Base-by-base conservation (phyloP, 345 rosid genomes). In the Angophora floribunda region DNA sequence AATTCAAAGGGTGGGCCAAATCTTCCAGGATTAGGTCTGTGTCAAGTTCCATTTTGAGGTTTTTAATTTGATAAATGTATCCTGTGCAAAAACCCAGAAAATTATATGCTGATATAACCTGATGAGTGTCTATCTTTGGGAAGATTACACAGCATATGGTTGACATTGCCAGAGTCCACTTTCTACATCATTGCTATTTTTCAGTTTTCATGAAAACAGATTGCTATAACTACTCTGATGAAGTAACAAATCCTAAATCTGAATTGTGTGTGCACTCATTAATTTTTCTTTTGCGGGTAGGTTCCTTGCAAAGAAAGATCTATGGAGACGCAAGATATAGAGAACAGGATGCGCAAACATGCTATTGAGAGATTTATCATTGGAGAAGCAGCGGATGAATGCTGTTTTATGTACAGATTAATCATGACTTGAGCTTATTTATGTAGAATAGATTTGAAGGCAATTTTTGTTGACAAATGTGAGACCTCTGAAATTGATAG, bases 361-460 rank as follows among this genome's bases (percentile, higher is more conserved):
- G 89, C 89, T 55, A 91, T 94, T 85, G 93, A 90, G 91, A 95
- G 93, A 92, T 96, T 92, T 86, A 94, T 94, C 63, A 94, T 95
- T 94, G 98, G 97, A 90, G 97, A 96, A 61, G 98, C 96, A 88
- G 94, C 96, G 45, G 93, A 94, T 86, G 87, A 90, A 75, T 93
- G 90, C 90, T 93, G 90, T 88, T 86, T 93, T 47, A 90, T 89
- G 96, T 95, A 92, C 6, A 28, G 51, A 57, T 75, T 45, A 67
- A 45, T 86, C 63, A 16, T 51, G 85, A 26, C 32, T 87, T 53
- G 15, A 87, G 45, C 9, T 57, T 86, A 9, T 51, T n/a, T 22
- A 24, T 86, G 87, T 55, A 53, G 30, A 44, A 55, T 21, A 55
- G 61, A 55, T 26, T 26, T 55, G 28, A 16, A 55, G 61, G 61